Evolutionary conservation across 495 filamentous ascomycete genomes (phyloP), one percentile per base, ranked within the genome.

Genomic region (Hypoxylon cercidicola): DNA sequence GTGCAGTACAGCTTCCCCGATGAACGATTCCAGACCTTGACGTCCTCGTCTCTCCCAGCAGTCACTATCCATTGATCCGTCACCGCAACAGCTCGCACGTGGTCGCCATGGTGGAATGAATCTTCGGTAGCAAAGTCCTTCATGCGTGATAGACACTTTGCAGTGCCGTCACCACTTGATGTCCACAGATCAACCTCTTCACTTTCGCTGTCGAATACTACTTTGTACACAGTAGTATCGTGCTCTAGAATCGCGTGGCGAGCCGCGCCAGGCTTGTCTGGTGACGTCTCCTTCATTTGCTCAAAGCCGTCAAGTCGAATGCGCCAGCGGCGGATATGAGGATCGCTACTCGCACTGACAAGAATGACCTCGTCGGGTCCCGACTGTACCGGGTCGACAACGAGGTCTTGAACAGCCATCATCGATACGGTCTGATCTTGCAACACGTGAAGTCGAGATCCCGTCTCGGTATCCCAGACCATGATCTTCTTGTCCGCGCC

Each of bases 31-130:
- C 94, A 99, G 11, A 97, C 85, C 60, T 94, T 89, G 47, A 99
- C 83, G 58, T 96, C 87, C 76, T 99, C 95, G 71, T 97, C 92
- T 55, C 95, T 79, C 56, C 95, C 97, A 0, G 88, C 93, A 0
- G 93, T 97, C 18, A 96, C 79, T n/a, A 94, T 84, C 89, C 90
- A 93, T n/a, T 88, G 84, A 3, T 86, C 86, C 2, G 81, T 85
- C 19, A 90, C 84, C 8, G 89, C 84, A 49, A 98, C 85, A 55
- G 93, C 92, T 47, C 92, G 83, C 13, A 97, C 93, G 69, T 93
- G 97, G 69, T 94, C 95, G 0, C 92, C 92, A 74, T 98, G 94
- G 25, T 79, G 72, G 48, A 97, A 81, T 1, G 79, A 85, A 48
- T 91, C 87, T 57, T 93, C 93, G 6, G 84, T 80, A 52, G 85